Evolutionary conservation across 352 stramenopile species (phyloP).

Genomic region (Albugo candida): DNA sequence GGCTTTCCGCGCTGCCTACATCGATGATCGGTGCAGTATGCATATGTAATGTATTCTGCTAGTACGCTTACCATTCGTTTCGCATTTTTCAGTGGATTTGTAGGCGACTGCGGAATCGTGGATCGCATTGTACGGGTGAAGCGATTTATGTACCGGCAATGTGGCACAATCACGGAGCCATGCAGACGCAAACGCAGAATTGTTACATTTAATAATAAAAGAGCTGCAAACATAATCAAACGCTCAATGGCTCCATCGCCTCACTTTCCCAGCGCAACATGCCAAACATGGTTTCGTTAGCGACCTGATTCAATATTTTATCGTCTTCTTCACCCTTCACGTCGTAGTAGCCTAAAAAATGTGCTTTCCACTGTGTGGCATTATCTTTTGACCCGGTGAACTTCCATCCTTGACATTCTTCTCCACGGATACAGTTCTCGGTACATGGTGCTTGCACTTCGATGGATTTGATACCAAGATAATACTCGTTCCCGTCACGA

Average conservation of each 20-base stretch:
- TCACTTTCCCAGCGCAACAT: slow-evolving; percentile 76
- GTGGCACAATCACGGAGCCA: too few species aligned
- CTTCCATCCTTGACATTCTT: slow-evolving; percentile 71
- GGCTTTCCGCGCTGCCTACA: slow-evolving; percentile 53
- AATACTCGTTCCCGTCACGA: slow-evolving; percentile 58
- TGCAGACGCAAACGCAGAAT: too few species aligned
- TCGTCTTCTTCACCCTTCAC: slow-evolving; percentile 71
- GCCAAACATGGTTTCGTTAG: slow-evolving; percentile 72
- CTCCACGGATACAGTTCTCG: slow-evolving; percentile 61
- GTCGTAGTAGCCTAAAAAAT: slow-evolving; percentile 68
- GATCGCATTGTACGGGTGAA: too few species aligned
- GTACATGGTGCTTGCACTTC: slow-evolving; percentile 41
- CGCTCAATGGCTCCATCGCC: slow-evolving; percentile 52
- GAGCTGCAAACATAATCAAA: too few species aligned
- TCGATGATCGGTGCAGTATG: too few species aligned
- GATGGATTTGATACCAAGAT: slow-evolving; percentile 58
- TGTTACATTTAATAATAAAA: too few species aligned
- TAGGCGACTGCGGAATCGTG: too few species aligned
- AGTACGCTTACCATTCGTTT: too few species aligned
- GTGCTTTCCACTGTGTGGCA: slow-evolving; percentile 43
- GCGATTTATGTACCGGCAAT: too few species aligned
- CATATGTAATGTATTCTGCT: too few species aligned
- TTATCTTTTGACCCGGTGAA: slow-evolving; percentile 43
- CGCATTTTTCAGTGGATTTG: too few species aligned
- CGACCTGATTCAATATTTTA: slow-evolving; percentile 64